Evolutionary conservation across 306 rosid genomes (phyloP).

Genomic region (Begonia masoniana): DNA sequence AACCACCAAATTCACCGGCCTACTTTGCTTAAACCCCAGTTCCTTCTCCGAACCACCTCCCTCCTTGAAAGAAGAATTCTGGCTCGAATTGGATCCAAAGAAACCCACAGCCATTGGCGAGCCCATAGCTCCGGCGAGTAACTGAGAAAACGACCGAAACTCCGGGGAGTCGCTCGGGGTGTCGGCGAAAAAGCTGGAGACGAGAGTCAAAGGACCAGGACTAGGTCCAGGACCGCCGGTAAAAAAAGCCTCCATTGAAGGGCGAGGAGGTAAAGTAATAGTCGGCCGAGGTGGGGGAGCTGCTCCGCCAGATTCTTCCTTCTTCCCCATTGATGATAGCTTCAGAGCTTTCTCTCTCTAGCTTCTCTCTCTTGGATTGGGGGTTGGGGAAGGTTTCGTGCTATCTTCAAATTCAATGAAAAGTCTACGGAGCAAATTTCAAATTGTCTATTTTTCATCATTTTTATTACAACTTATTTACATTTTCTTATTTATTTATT

Average conservation of each 20-base stretch:
- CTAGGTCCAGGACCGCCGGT: constrained; percentile 48
- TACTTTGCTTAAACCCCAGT: constrained; percentile 64
- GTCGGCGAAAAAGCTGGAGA: constrained; percentile 71
- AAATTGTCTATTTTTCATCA: not conserved
- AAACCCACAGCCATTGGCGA: constrained; percentile 57
- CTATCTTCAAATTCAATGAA: constrained; percentile 21
- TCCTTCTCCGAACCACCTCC: constrained; percentile 25
- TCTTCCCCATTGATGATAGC: constrained; percentile 34
- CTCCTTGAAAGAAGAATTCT: constrained; percentile 21
- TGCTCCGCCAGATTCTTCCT: constrained; percentile 30
- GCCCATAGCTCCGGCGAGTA: constrained; percentile 96
- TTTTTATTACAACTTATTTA: no score
- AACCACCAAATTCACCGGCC: constrained; percentile 68
- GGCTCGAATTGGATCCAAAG: constrained; percentile 13
- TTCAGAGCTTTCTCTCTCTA: not conserved
- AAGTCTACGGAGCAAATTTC: constrained; percentile 28
- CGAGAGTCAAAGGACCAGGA: constrained; percentile 97
- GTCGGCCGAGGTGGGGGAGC: constrained; percentile 44
- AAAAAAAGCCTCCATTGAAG: constrained; percentile 69
- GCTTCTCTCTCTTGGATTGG: not conserved
- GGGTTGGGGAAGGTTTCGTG: constrained; percentile 19
- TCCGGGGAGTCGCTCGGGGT: constrained; percentile 29
- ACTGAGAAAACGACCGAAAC: constrained; percentile 66
- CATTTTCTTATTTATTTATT: no score
- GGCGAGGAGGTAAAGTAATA: constrained; percentile 76